Evolutionary conservation across 139 green algal genomes (phyloP), one percentile per base, ranked within the genome.

Genomic region (Chlamydomonas eustigma): DNA sequence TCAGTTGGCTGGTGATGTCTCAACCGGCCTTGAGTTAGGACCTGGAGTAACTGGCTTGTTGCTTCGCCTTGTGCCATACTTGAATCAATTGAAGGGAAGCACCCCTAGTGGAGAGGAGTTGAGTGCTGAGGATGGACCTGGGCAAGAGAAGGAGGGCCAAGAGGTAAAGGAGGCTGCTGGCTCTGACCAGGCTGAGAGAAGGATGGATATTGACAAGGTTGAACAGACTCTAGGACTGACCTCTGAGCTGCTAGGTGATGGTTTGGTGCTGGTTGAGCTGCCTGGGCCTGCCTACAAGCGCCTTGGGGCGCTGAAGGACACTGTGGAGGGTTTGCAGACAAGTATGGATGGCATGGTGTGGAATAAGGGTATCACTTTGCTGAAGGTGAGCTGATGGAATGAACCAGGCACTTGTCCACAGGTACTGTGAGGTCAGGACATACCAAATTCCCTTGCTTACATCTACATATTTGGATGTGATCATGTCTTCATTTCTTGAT

Each of bases 191-290:
- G 52, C 63, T 24, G 77, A 1, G 1, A 18, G 12, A 18, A 28
- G 12, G 44, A 58, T 58, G 12, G 44, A 58, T 18, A 18, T 58
- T 18, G 12, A 12, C 44, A 58, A 65, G 30, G 30, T 83, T 50
- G 36, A 28, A 0, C 51, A 73, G 65, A 73, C 65, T 1, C 37
- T 38, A 0, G 24, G 31, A 18, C 37, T 83, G 50, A 73, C 76
- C 52, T 35, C 50, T 3, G 66, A 58, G 52, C 75, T 81, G 63
- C 50, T 81, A 1, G 5, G 18, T 0, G 79, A 84, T 34, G 79
- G 79, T 3, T 63, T 84, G 58, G 79, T 84, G 74, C 69, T 84
- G 52, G 30, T 80, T 44, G 79, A 80, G 70, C 79, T 84, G 69
- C 51, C 37, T 50, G 25, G 39, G n/a, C 8, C 24, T 24, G 65